Conservation (phyloP, 176 grass and related monocot genomes). For the Oryza meridionalis region DNA sequence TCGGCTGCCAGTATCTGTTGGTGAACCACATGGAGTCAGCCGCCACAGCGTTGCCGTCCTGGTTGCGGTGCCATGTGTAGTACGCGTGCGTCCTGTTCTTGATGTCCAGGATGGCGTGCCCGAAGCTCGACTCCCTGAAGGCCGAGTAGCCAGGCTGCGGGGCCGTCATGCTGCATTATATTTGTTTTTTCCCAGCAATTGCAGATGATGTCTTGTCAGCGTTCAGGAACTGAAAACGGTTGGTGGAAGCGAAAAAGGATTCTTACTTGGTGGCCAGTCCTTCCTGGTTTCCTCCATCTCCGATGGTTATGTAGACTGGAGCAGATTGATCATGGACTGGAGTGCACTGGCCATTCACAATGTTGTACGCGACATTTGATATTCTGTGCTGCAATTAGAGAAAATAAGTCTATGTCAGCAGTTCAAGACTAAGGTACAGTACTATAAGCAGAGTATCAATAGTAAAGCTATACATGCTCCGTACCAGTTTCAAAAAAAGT, state of each 20-base stretch:
- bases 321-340: conserved; percentile 63
- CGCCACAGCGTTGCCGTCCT: conserved; percentile 62
- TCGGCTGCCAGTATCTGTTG: conserved; percentile 71
- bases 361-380: conserved; percentile 81
- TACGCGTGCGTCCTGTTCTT: conserved; percentile 91
- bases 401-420: neutral
- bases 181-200: neutral
- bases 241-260: neutral
- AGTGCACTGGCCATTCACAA: conserved; percentile 66
- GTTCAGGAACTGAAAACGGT: neutral
- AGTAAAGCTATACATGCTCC: neutral
- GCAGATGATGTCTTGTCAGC: neutral
- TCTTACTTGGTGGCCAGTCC: conserved; percentile 80
- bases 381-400: conserved; percentile 69
- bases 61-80: conserved; percentile 90
- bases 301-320: conserved; percentile 86
- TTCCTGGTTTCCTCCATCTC: conserved; percentile 89
- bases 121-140: conserved; percentile 94
- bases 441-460: neutral
- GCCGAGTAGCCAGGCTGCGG: conserved; percentile 94
- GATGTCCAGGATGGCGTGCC: conserved; percentile 89
- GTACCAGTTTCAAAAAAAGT: no score
- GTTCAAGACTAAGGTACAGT: neutral
- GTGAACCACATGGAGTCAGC: conserved; percentile 85
- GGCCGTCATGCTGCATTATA: conserved; percentile 64